These are phyloP conservation scores for Cicer chorassanicum DNA, from an alignment of 306 rosid species.

Conservation along the genomic window DNA sequence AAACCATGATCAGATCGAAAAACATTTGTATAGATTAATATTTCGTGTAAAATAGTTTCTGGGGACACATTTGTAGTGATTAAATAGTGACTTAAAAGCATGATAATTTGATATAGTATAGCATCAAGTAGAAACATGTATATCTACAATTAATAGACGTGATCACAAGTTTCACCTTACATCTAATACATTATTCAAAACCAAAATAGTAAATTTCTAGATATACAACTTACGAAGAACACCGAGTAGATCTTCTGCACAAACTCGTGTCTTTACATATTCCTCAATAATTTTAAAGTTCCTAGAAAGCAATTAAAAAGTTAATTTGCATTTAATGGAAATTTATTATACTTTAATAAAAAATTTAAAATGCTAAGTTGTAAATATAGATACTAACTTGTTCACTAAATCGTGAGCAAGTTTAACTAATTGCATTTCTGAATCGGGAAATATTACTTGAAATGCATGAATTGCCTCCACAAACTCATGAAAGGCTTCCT, in stretches of 20 bases:
- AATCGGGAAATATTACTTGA: slow-evolving; percentile 79
- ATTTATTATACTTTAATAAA: slow-evolving; percentile 2
- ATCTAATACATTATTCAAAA: slow-evolving; percentile 7
- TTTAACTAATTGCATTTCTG: slow-evolving; percentile 65
- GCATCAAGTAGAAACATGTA: not conserved
- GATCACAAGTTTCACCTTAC: slow-evolving; percentile 2
- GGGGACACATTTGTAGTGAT: not conserved
- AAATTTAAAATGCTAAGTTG: not conserved
- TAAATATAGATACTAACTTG: slow-evolving; percentile 57
- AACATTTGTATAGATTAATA: not conserved
- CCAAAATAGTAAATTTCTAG: too few species aligned
- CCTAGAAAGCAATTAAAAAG: slow-evolving; percentile 36
- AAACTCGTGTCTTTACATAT: slow-evolving; percentile 62
- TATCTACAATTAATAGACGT: not conserved
- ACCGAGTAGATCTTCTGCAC: slow-evolving; percentile 60
- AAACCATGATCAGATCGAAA: slow-evolving; percentile 18
- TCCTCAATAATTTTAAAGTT: slow-evolving; percentile 56
- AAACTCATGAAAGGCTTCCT: slow-evolving; percentile 75
- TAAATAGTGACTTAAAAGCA: slow-evolving; percentile 27
- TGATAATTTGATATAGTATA: not conserved
- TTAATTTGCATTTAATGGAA: slow-evolving; percentile 24
- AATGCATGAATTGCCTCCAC: slow-evolving; percentile 78
- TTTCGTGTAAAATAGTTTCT: slow-evolving; percentile 1
- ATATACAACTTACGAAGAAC: slow-evolving; percentile 70
- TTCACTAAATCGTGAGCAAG: slow-evolving; percentile 66